Evolutionary conservation across 805 yeast genomes (phyloP).

Genomic region (Vanderwaltozyma polyspora): DNA sequence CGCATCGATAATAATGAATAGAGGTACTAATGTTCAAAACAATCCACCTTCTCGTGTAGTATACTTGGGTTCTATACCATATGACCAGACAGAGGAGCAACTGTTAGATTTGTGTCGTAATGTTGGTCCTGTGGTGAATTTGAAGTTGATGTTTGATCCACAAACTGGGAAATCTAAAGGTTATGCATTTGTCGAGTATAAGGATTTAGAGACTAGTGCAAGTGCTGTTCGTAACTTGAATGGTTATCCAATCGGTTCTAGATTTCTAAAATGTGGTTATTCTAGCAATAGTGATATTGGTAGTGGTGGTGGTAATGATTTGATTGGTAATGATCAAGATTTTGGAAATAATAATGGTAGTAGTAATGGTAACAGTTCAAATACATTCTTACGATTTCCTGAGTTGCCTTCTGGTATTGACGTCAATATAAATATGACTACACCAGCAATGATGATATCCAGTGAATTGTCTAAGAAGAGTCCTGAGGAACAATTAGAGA

Average conservation of each 20-base stretch:
- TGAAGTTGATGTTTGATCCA: slow-evolving; percentile 73
- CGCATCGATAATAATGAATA: slow-evolving; percentile 1
- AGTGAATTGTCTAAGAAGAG: slow-evolving; percentile 20
- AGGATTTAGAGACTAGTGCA: slow-evolving; percentile 75
- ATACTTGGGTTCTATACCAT: slow-evolving; percentile 81
- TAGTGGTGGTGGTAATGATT: slow-evolving; percentile 2
- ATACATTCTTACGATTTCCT: slow-evolving; percentile 25
- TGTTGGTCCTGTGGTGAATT: slow-evolving; percentile 75
- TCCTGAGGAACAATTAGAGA: slow-evolving; percentile 17
- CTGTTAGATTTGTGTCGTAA: slow-evolving; percentile 74
- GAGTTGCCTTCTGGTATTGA: slow-evolving; percentile 47
- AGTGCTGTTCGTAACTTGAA: slow-evolving; percentile 84
- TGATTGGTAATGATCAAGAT: not conserved
- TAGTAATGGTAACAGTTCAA: not conserved
- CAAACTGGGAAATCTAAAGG: slow-evolving; percentile 88
- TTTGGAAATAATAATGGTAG: not conserved
- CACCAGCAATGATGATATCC: slow-evolving; percentile 30
- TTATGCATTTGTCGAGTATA: slow-evolving; percentile 76
- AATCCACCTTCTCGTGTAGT: slow-evolving; percentile 30
- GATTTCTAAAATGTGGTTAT: slow-evolving; percentile 66
- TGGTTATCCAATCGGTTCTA: slow-evolving; percentile 61
- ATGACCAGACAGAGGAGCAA: slow-evolving; percentile 89
- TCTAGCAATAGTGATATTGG: slow-evolving; percentile 40
- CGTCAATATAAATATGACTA: slow-evolving; percentile 29
- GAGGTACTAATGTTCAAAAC: slow-evolving; percentile 9